These are phyloP conservation scores for Hyphopichia khmerensis DNA, from an alignment of 1,139 yeast species.

Conservation along the genomic window DNA sequence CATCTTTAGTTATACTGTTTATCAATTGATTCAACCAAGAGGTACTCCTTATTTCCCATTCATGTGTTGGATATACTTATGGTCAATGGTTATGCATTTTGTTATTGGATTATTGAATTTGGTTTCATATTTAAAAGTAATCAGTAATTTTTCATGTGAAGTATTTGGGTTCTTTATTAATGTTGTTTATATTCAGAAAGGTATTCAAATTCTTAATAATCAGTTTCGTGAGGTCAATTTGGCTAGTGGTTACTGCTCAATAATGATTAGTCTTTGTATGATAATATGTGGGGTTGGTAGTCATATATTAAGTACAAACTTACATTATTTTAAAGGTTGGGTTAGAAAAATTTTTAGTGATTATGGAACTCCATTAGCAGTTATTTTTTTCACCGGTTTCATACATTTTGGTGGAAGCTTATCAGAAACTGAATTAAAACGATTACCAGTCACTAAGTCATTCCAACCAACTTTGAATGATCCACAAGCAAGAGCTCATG, in stretches of 20 bases:
- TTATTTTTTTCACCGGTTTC: constrained; percentile 88
- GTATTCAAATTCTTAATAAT: constrained; percentile 71
- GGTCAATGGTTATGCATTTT: constrained; percentile 86
- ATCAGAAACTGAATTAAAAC: constrained; percentile 48
- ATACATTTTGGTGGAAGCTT: constrained; percentile 84
- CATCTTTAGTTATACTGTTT: constrained; percentile 89
- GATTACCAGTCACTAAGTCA: constrained; percentile 68
- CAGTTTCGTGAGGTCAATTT: constrained; percentile 55
- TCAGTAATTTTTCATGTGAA: constrained; percentile 85
- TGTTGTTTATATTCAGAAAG: constrained; percentile 87
- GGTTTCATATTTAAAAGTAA: constrained; percentile 67
- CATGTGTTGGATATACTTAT: constrained; percentile 93
- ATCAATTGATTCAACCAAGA: constrained; percentile 65
- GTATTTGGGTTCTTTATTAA: constrained; percentile 92
- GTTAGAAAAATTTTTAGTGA: constrained; percentile 74
- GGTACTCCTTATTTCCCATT: constrained; percentile 82
- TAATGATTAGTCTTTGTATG: constrained; percentile 71
- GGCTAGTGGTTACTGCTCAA: constrained; percentile 73
- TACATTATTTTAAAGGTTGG: constrained; percentile 59
- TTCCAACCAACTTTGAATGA: constrained; percentile 65
- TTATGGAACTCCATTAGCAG: constrained; percentile 80
- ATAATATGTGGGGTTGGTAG: constrained; percentile 71
- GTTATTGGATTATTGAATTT: constrained; percentile 68
- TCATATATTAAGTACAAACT: constrained; percentile 55
- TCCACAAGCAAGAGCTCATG: constrained; percentile 39